Base-by-base conservation (phyloP, 2,329 filamentous ascomycete genomes). In the Penicillium sp. region DNA sequence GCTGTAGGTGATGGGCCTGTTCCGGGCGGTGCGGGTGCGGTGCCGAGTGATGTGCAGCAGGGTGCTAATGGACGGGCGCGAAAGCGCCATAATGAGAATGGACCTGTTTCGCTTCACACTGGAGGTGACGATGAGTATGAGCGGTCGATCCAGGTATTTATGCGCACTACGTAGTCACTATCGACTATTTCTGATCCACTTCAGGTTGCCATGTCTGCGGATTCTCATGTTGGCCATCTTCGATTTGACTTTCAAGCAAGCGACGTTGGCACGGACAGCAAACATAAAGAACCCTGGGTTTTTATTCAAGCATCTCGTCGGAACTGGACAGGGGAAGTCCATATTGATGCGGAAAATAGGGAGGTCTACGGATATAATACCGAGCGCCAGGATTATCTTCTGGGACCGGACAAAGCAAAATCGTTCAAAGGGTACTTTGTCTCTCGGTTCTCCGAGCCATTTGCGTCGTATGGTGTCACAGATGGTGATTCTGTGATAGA, bases 401-500 rank as follows among this genome's bases (percentile, higher is more conserved):
- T 80, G 0, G 77, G 78, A 1, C 77, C 77, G 2, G 69, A 75
- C 40, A 71, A 67, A 18, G 74, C 77, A 1, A 48, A 64, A 3
- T 71, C 69, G 0, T 79, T 79, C 58, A 71, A 67, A 2, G 74
- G 76, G 7, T 79, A 78, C 58, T 79, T 79, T 49, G 77, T 79
- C 0, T 77, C 76, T 9, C 72, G 74, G 3, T 80, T 79, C 55
- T 79, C 77, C 0, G 63, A 73, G 40, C 71, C 73, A 0, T 79
- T 79, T 52, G 48, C 43, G 2, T 69, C 67, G 0, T 70, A 71
- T 54, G 77, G 76, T 3, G 68, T 72, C 1, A 62, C 71, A 0
- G 59, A 67, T 4, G 73, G 70, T 1, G 65, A 63, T 0, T 55
- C 68, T 5, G 26, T 72, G 0, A 53, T 66, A 2, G 54, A 69